phyloP scores from a whole-genome alignment of 495 filamentous ascomycete genomes.

The Lindgomyces ingoldianus region DNA sequence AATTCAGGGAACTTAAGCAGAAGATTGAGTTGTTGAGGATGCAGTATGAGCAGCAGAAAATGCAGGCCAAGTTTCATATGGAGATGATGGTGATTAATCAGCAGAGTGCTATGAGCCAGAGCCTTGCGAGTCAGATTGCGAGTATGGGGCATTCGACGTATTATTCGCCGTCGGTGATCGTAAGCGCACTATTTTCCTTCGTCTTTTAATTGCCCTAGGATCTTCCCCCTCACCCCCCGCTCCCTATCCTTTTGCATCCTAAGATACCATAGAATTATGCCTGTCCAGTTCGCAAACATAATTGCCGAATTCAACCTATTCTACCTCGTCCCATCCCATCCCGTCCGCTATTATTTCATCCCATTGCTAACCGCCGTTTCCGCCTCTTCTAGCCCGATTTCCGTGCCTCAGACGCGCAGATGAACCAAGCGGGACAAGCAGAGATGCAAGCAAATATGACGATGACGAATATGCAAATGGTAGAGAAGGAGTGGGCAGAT shows the following conservation, averaged over 20 bases:
- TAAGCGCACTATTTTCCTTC: no score
- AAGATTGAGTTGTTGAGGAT: background rate
- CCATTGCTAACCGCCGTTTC: no score
- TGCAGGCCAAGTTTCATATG: background rate
- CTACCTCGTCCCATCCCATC: no score
- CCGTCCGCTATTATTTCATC: no score
- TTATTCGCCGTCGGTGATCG: no score
- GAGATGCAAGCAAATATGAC: background rate
- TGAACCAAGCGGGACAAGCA: background rate
- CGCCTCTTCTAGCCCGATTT: slow-evolving; percentile 12
- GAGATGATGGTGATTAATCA: background rate
- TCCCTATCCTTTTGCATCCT: no score
- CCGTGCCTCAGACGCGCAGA: background rate
- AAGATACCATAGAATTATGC: no score
- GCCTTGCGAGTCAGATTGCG: background rate
- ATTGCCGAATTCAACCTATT: no score
- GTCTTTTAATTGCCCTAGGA: background rate
- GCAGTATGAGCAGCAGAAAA: background rate
- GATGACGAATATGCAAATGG: background rate
- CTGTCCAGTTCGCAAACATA: no score
- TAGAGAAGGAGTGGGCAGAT: slow-evolving; percentile 6
- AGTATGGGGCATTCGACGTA: no score
- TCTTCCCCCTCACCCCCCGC: background rate
- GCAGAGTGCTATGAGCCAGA: no score
- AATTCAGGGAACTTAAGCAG: background rate